Conservation (phyloP, 345 rosid genomes). For the Laguncularia racemosa region DNA sequence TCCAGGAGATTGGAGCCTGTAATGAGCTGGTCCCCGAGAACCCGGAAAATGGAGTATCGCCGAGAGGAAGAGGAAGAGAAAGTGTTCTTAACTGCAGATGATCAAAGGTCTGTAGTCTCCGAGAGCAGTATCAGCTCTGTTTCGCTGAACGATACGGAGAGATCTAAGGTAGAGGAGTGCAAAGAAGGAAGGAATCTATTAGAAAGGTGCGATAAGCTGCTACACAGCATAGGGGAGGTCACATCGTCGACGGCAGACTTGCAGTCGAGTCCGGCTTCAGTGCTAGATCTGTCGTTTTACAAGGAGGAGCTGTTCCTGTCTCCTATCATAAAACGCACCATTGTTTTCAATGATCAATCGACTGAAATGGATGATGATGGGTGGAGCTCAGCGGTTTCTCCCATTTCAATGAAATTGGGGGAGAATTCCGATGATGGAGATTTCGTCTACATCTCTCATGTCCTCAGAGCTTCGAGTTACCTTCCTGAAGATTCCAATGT, state of each 20-base stretch:
- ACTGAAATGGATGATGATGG: conserved; percentile 56
- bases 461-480: conserved; percentile 51
- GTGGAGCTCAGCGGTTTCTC: conserved; percentile 42
- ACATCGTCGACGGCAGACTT: conserved; percentile 39
- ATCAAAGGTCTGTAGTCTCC: conserved; percentile 46
- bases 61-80: conserved; percentile 14
- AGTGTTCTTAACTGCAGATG: conserved; percentile 27
- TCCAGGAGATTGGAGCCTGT: conserved; percentile 22
- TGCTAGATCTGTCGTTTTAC: conserved; percentile 78
- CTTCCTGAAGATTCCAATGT: conserved; percentile 48
- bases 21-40: conserved; percentile 25
- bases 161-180: conserved; percentile 46
- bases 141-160: conserved; percentile 57
- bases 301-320: conserved; percentile 81
- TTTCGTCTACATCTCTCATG: conserved; percentile 60
- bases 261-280: conserved; percentile 96
- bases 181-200: conserved; percentile 55
- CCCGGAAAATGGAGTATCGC: conserved; percentile 20
- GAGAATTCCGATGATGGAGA: conserved; percentile 42
- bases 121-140: conserved; percentile 43
- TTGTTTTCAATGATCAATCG: conserved; percentile 53
- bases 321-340: conserved; percentile 72
- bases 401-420: conserved; percentile 20
- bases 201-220: conserved; percentile 89
- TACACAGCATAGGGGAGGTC: conserved; percentile 84